Evolutionary conservation across 345 rosid species (phyloP).

Genomic region (Citrus hindsii): DNA sequence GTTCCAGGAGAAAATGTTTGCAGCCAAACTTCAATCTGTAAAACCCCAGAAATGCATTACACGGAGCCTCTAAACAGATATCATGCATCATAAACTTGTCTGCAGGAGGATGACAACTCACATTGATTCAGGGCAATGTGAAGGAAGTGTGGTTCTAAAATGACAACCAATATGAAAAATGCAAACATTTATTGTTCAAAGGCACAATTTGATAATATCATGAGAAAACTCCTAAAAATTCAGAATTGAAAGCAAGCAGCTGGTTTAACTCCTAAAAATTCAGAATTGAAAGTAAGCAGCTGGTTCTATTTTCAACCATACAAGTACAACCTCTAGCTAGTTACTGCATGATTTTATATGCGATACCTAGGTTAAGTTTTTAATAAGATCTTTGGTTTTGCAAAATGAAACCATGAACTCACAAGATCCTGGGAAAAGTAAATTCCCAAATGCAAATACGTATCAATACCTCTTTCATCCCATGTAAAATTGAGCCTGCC

Average conservation of each 20-base stretch:
- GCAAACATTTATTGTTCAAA: neutral
- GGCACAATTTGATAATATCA: neutral
- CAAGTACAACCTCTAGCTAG: too few species aligned
- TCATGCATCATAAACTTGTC: neutral
- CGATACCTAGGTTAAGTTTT: neutral
- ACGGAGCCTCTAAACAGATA: neutral
- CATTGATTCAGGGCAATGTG: neutral
- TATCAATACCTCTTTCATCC: constrained; percentile 63
- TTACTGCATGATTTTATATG: neutral
- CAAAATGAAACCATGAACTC: neutral
- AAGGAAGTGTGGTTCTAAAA: neutral
- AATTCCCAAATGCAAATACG: neutral
- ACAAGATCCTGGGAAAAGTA: neutral
- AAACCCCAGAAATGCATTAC: neutral
- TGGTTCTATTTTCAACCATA: neutral
- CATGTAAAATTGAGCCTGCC: constrained; percentile 67
- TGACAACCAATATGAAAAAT: neutral
- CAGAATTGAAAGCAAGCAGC: neutral
- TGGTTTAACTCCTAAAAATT: too few species aligned
- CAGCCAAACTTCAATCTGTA: constrained; percentile 87
- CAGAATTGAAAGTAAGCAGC: neutral
- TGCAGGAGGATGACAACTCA: neutral
- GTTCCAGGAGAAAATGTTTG: constrained; percentile 88
- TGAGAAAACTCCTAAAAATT: neutral
- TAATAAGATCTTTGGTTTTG: neutral